Conservation (phyloP, 352 stramenopile species). For the Vaucheria bursata region DNA sequence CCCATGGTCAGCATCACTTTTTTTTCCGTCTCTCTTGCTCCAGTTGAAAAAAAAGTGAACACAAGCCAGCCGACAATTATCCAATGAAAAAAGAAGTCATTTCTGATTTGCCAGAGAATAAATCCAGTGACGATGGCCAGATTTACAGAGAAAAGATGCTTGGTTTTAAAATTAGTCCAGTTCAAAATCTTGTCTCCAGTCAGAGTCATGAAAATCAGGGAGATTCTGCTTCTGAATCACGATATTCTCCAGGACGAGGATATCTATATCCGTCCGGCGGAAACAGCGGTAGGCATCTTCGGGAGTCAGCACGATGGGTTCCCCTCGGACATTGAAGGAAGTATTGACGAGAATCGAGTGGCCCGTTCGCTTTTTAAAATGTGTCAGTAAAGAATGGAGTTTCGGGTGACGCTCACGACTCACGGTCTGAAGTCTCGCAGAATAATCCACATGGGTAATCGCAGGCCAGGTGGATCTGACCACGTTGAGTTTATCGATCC, state of each 20-base stretch:
- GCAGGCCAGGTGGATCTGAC: conserved; percentile 53
- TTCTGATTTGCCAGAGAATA: no score
- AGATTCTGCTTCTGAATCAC: no score
- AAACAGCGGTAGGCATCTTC: conserved; percentile 54
- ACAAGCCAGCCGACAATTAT: no score
- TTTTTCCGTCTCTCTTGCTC: no score
- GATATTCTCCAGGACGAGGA: conserved; percentile 9
- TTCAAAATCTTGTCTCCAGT: no score
- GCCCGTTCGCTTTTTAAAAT: conserved; percentile 60
- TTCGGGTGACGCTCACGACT: conserved; percentile 18
- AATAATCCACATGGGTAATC: conserved; percentile 66
- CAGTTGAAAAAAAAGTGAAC: no score
- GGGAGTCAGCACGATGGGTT: conserved; percentile 69
- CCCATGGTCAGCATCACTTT: no score
- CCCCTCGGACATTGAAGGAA: conserved; percentile 66
- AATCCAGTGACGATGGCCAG: no score
- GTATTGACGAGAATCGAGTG: conserved; percentile 72
- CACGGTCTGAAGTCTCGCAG: conserved; percentile 64
- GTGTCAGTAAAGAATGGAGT: conserved; percentile 15
- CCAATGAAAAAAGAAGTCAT: no score
- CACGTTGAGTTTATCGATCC: background rate
- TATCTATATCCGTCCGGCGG: conserved; percentile 9
- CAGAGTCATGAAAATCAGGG: no score
- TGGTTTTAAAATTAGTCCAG: no score
- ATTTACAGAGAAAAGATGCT: no score